These are phyloP conservation scores for Ceratocystis harringtonii DNA, from an alignment of 2,329 filamentous ascomycete species.

Conservation along the genomic window DNA sequence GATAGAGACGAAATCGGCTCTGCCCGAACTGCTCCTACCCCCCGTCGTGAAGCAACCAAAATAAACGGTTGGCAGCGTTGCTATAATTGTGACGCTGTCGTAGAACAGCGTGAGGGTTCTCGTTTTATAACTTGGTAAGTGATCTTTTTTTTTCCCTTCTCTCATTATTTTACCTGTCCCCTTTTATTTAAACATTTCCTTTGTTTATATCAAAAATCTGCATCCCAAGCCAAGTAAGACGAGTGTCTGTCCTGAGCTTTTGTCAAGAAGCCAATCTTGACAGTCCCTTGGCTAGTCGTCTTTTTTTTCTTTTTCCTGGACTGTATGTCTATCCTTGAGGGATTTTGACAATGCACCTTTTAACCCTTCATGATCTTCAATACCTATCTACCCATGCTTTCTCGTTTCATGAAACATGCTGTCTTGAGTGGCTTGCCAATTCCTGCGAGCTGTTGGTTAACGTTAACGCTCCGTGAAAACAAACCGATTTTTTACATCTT, in stretches of 20 bases:
- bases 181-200: not conserved
- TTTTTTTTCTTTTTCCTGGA: not conserved
- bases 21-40: constrained; percentile 15
- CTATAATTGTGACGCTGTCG: constrained; percentile 55
- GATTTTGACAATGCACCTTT: not conserved
- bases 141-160: not conserved
- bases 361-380: not conserved
- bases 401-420: not conserved
- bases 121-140: constrained; percentile 78
- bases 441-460: not conserved
- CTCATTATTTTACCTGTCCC: constrained; percentile 15
- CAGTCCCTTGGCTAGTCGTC: not conserved
- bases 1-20: constrained; percentile 16
- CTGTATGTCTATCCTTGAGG: not conserved
- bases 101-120: constrained; percentile 68
- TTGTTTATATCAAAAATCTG: not conserved
- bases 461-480: not conserved
- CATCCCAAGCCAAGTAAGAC: not conserved
- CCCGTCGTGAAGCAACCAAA: constrained; percentile 35
- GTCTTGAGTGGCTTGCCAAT: constrained; percentile 1
- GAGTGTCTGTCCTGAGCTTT: not conserved
- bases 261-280: not conserved
- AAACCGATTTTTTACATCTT: not conserved
- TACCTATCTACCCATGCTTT: not conserved
- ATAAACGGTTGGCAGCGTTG: constrained; percentile 62